These are phyloP conservation scores for Plasmodium gonderi DNA, from an alignment of 169 alveolate genomes.

Conservation along the genomic window DNA sequence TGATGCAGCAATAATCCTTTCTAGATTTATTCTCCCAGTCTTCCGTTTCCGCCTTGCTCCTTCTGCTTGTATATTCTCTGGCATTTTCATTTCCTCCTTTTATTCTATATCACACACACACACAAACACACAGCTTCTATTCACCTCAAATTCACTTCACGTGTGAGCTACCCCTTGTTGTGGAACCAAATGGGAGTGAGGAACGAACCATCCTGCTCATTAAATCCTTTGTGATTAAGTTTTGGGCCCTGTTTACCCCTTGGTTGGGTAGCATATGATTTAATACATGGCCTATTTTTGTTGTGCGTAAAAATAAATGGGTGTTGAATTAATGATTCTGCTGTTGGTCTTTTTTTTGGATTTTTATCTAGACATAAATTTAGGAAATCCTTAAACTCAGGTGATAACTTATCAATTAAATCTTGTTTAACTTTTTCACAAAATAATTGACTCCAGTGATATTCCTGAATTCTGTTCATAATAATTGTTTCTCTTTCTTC, in stretches of 20 bases:
- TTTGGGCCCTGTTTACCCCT: conserved; percentile 72
- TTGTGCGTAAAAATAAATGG: conserved; percentile 82
- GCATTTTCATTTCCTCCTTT: no score
- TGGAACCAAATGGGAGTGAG: conserved; percentile 73
- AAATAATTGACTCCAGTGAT: conserved; percentile 78
- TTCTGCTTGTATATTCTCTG: no score
- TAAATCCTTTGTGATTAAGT: conserved; percentile 60
- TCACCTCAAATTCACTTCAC: background rate
- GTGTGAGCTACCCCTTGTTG: background rate
- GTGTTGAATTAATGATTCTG: conserved; percentile 77
- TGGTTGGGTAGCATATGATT: conserved; percentile 78
- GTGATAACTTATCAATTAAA: conserved; percentile 73
- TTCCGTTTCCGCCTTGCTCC: no score
- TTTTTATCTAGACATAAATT: conserved; percentile 83
- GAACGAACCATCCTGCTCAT: conserved; percentile 72
- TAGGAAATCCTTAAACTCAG: conserved; percentile 78
- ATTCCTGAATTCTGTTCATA: conserved; percentile 79
- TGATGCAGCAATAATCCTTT: no score
- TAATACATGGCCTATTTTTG: conserved; percentile 74
- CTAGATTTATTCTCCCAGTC: no score
- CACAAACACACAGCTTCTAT: background rate
- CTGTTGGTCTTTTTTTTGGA: conserved; percentile 80
- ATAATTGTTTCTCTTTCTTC: conserved; percentile 78
- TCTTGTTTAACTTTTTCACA: conserved; percentile 69
- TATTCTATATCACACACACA: no score